Conservation (phyloP, 305 asterid species). For the Withania somnifera region DNA sequence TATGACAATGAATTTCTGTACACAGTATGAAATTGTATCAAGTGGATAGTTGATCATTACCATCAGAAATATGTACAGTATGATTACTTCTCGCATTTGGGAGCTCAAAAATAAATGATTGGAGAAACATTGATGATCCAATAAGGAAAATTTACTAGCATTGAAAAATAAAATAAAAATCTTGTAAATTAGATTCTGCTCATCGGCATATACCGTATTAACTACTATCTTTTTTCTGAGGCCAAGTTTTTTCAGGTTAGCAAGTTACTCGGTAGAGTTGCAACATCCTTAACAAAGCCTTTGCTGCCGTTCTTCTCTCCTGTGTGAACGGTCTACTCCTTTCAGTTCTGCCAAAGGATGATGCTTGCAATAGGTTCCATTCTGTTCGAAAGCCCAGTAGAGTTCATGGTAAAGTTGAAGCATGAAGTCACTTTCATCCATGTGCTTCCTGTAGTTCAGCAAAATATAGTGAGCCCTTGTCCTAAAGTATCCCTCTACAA, state of each 20-base stretch:
- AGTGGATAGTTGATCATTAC: not conserved
- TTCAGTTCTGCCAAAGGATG: not conserved
- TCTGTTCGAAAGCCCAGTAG: slow-evolving; percentile 13
- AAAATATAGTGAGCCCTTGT: slow-evolving; percentile 24
- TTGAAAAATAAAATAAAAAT: not conserved
- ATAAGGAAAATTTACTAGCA: not conserved
- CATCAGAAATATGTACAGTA: not conserved
- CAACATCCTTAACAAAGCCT: not conserved
- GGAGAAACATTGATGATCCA: not conserved
- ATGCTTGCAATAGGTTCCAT: slow-evolving; percentile 26
- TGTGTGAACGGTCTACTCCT: not conserved
- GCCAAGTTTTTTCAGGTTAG: not conserved
- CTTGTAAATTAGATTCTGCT: not conserved
- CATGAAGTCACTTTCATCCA: slow-evolving; percentile 3
- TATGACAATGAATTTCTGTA: not conserved
- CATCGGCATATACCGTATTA: not conserved
- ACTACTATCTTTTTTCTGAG: not conserved
- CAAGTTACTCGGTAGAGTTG: not conserved
- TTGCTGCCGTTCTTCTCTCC: not conserved
- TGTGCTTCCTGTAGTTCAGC: slow-evolving; percentile 11
- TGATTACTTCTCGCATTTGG: not conserved
- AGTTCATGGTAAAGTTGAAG: slow-evolving; percentile 12
- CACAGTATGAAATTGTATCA: not conserved
- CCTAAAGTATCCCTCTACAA: slow-evolving; percentile 29
- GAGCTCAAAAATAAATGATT: not conserved